Base-by-base conservation (phyloP, 108 stramenopile species). In the Cyclotella choctawhatcheeana region DNA sequence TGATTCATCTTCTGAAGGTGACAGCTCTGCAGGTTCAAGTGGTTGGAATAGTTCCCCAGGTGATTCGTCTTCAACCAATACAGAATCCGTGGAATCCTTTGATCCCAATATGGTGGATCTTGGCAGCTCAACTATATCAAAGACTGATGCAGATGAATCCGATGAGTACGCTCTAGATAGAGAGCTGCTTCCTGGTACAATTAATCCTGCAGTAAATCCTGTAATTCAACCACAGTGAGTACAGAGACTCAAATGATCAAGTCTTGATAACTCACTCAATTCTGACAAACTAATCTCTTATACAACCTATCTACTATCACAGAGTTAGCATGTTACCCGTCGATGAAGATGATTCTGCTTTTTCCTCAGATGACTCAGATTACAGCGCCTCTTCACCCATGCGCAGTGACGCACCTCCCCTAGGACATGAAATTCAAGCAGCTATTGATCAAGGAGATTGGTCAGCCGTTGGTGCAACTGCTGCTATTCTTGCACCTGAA, bases 391-490 rank as follows among this genome's bases (percentile, higher is more conserved):
- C 35, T n/a, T 18, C 31, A 35, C 27, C 4, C 1, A 61, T 44
- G 5, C 60, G 53, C 17, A 25, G 22, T 4, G 59, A 73, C 16
- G 24, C 62, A 3, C 62, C 66, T 21, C 66, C 74, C 4, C 47
- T 45, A 43, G 74, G 50, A 29, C 24, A 77, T 14, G 88, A 94
- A 25, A 82, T 94, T 43, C 86, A 89, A 63, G 52, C 67, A 1
- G 88, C 86, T 26, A 94, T 94, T 61, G 88, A 94, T 53, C 67
- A 84, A 29, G 93, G 93, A 53, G 89, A 94, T 61, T 94, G 93
- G 93, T 84, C 88, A 16, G 91, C 93, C 14, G 93, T 94, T 0
- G 91, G 93, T 63, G 91, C 87, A 14, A 94, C 93, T 24, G 93
- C 93, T 5, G 91, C 93, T 3, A 75, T 94, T 20, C 79, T 94